These are phyloP conservation scores for Rhynchosporium secalis DNA, from an alignment of 2,329 filamentous ascomycete genomes.

Conservation along the genomic window DNA sequence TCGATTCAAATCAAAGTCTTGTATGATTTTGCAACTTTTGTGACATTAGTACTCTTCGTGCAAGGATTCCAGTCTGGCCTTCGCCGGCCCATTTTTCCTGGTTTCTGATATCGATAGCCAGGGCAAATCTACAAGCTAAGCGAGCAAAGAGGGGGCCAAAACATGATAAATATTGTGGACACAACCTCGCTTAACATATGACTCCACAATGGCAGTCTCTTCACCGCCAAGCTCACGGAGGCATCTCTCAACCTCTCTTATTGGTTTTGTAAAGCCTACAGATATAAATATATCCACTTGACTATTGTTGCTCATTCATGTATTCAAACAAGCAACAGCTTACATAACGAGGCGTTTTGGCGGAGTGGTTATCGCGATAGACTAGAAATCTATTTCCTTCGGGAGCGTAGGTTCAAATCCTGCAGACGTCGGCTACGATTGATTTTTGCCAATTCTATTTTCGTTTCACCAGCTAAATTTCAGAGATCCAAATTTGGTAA, in stretches of 20 bases:
- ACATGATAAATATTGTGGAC: background rate
- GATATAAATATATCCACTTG: background rate
- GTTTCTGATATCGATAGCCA: too few species aligned
- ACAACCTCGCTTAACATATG: background rate
- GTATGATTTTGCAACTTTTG: too few species aligned
- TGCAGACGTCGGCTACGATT: background rate
- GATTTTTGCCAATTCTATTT: too few species aligned
- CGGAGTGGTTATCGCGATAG: constrained; percentile 18
- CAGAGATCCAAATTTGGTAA: too few species aligned
- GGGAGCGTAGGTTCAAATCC: constrained; percentile 18
- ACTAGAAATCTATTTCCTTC: constrained; percentile 19
- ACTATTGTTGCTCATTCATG: background rate
- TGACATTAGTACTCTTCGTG: too few species aligned
- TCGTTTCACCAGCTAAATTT: too few species aligned
- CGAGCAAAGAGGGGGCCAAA: background rate
- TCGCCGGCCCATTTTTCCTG: too few species aligned
- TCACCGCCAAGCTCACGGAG: background rate
- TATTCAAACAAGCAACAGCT: background rate
- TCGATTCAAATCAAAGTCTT: too few species aligned
- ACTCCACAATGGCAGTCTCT: constrained; percentile 2
- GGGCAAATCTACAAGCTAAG: background rate
- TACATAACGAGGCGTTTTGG: constrained; percentile 5
- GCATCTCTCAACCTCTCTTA: background rate
- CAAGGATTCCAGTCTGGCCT: too few species aligned
- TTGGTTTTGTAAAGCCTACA: background rate